phyloP scores from a whole-genome alignment of 345 rosid species.

The Murraya koenigii region DNA sequence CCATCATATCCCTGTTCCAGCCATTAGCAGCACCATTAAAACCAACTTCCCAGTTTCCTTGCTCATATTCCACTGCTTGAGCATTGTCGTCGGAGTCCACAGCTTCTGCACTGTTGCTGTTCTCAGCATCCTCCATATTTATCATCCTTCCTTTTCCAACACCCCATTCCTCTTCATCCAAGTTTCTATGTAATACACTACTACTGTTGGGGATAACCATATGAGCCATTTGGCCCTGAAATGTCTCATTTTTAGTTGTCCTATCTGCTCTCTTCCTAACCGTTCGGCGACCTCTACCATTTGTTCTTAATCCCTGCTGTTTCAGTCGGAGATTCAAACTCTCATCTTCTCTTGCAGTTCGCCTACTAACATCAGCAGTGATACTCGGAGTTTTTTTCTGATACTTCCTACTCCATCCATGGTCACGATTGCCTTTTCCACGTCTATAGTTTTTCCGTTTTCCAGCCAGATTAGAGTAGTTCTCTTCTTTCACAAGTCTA shows the following conservation, averaged over 20 bases:
- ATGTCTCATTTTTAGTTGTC: constrained; percentile 25
- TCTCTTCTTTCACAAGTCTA: constrained; percentile 31
- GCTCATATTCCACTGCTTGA: constrained; percentile 47
- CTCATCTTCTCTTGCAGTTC: constrained; percentile 32
- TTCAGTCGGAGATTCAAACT: constrained; percentile 37
- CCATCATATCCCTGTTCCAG: constrained; percentile 49
- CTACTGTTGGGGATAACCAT: constrained; percentile 16
- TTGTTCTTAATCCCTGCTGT: constrained; percentile 42
- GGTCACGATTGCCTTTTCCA: constrained; percentile 52
- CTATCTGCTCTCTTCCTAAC: constrained; percentile 78
- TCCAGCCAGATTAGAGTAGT: constrained; percentile 31
- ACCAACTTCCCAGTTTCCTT: constrained; percentile 56
- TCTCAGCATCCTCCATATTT: constrained; percentile 46
- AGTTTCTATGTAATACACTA: constrained; percentile 15
- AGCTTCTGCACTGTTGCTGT: constrained; percentile 60
- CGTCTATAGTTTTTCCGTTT: constrained; percentile 54
- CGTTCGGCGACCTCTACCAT: constrained; percentile 76
- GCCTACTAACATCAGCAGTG: constrained; percentile 36
- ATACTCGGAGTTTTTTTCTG: constrained; percentile 46
- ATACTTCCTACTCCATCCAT: constrained; percentile 47
- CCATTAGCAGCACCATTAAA: constrained; percentile 33
- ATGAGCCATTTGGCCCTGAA: constrained; percentile 19
- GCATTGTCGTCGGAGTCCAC: constrained; percentile 65
- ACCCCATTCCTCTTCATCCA: constrained; percentile 42
- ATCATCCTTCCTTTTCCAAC: constrained; percentile 32